These are phyloP conservation scores for Lactifluus pinguis DNA, from an alignment of 768 basidiomycete genomes.

Conservation along the genomic window DNA sequence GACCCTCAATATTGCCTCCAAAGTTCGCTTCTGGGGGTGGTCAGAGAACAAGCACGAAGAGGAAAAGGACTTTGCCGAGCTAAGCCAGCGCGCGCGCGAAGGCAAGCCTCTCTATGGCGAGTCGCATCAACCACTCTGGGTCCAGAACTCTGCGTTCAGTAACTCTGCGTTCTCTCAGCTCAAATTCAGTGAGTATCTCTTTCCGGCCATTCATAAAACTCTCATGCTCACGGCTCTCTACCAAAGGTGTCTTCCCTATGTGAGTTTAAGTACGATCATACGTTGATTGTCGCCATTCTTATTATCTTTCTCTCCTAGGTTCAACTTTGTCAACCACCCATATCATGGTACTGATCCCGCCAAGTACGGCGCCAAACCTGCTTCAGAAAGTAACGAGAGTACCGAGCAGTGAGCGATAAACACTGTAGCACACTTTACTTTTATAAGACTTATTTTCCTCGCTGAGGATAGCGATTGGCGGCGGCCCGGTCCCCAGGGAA, in stretches of 20 bases:
- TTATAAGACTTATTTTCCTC: neutral
- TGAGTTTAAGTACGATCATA: conserved; percentile 28
- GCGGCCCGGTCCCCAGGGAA: neutral
- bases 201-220: neutral
- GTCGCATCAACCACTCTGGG: conserved; percentile 73
- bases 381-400: conserved; percentile 22
- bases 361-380: conserved; percentile 46
- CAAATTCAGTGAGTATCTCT: conserved; percentile 63
- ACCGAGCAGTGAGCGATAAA: conserved; percentile 10
- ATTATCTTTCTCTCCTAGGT: conserved; percentile 39
- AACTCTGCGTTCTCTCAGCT: conserved; percentile 93
- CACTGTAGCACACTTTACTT: neutral
- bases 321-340: conserved; percentile 91
- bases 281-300: neutral
- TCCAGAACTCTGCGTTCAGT: conserved; percentile 76
- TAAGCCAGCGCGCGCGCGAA: conserved; percentile 60
- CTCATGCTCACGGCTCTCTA: neutral
- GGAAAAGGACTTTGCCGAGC: conserved; percentile 65
- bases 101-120: conserved; percentile 85
- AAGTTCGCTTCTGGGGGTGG: conserved; percentile 96
- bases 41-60: conserved; percentile 80
- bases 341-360: conserved; percentile 77
- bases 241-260: conserved; percentile 66
- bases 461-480: neutral
- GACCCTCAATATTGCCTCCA: neutral